Conservation (phyloP, 768 basidiomycete genomes). For the Roridomyces roridus region DNA sequence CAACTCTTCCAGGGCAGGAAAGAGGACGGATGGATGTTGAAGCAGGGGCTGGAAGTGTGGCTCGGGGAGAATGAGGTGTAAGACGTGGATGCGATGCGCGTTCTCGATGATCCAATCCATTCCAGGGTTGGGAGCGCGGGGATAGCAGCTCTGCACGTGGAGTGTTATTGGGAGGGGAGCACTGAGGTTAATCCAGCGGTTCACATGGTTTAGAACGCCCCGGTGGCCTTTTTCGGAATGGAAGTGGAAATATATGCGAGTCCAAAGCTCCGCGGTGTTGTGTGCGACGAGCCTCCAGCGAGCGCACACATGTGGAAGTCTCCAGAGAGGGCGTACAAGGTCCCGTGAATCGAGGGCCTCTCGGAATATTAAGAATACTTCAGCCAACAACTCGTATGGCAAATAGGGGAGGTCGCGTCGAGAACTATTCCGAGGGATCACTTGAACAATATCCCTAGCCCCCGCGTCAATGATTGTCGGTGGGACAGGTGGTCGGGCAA, state of each 20-base stretch:
- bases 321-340: background rate
- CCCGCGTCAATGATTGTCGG: too few relatives aligned
- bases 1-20: background rate
- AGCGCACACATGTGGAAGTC: background rate
- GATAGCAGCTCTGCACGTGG: conserved; percentile 1
- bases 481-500: too few relatives aligned
- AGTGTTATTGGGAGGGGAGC: background rate
- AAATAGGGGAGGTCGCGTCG: background rate
- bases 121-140: background rate
- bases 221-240: background rate
- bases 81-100: background rate
- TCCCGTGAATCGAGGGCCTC: background rate
- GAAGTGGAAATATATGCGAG: background rate
- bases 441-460: too few relatives aligned
- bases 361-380: background rate
- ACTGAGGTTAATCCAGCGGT: background rate
- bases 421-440: too few relatives aligned
- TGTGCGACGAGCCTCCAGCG: background rate
- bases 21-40: background rate
- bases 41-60: background rate
- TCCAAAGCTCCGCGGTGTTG: background rate
- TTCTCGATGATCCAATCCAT: background rate
- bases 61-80: background rate
- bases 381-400: background rate
- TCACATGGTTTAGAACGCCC: background rate